Conservation (phyloP, 208 protist species). For the Trypanosoma cruzi region DNA sequence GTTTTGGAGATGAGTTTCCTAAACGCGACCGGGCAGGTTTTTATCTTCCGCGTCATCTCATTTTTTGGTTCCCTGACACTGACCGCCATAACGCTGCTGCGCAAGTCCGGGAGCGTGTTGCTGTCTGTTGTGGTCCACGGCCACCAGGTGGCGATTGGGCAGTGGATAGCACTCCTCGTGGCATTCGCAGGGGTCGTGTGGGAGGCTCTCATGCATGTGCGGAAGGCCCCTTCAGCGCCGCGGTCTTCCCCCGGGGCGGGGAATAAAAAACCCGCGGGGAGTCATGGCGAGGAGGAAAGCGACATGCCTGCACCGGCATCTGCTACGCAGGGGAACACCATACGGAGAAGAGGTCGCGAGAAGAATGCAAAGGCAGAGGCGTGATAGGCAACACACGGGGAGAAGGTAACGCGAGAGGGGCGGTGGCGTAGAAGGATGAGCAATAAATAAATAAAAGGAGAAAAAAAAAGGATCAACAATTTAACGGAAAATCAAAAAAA, state of each 20-base stretch:
- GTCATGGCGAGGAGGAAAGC: neutral
- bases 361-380: neutral
- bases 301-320: neutral
- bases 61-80: slow-evolving; percentile 80
- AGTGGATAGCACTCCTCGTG: slow-evolving; percentile 58
- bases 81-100: slow-evolving; percentile 80
- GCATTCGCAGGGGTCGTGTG: slow-evolving; percentile 62
- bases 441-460: no score
- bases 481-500: no score
- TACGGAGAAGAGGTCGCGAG: neutral
- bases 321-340: neutral
- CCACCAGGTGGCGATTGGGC: slow-evolving; percentile 45
- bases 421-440: neutral
- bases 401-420: no score
- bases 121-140: slow-evolving; percentile 80
- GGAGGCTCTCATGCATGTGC: slow-evolving; percentile 37
- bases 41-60: slow-evolving; percentile 81
- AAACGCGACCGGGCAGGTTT: slow-evolving; percentile 77
- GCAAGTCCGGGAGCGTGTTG: slow-evolving; percentile 77
- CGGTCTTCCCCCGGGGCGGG: neutral
- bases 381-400: neutral
- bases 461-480: no score
- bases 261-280: neutral
- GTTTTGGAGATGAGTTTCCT: slow-evolving; percentile 63
- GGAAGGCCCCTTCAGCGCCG: neutral